These are phyloP conservation scores for Boletus rubescentipes DNA, from an alignment of 768 basidiomycete genomes.

Conservation along the genomic window DNA sequence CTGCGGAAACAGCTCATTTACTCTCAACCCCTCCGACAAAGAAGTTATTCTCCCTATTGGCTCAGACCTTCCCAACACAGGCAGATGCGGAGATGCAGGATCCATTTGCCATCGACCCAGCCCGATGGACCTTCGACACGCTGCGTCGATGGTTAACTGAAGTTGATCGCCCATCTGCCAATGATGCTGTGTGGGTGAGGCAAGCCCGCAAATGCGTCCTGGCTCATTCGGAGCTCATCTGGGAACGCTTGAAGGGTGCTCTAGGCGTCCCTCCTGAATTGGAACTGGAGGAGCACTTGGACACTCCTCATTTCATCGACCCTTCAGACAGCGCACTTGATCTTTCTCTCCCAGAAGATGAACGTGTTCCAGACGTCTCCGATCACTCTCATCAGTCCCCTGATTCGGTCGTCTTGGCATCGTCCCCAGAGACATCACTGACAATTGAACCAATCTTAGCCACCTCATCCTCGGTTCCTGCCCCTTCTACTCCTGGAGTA, in stretches of 20 bases:
- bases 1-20: constrained; percentile 69
- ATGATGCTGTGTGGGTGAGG: constrained; percentile 73
- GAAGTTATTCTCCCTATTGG: constrained; percentile 69
- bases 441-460: constrained; percentile 58
- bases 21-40: constrained; percentile 64
- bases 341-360: background rate
- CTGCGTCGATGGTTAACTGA: constrained; percentile 67
- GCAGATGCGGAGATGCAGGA: constrained; percentile 31
- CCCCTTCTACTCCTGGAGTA: constrained; percentile 16
- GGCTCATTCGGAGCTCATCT: constrained; percentile 78
- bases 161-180: constrained; percentile 57
- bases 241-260: constrained; percentile 88
- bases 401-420: constrained; percentile 12
- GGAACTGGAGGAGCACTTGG: constrained; percentile 58
- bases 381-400: background rate
- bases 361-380: background rate
- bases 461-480: constrained; percentile 26
- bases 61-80: constrained; percentile 59
- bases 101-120: constrained; percentile 51
- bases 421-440: constrained; percentile 15
- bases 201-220: constrained; percentile 75
- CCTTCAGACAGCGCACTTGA: background rate
- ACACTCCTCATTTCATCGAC: background rate
- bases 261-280: constrained; percentile 86
- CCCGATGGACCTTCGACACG: constrained; percentile 70